A percentile compares a stretch with the other conserved stretches of the same genome.
Conservation (phyloP, 1,284 basidiomycete species). For the Ceratobasidium sp. region DNA sequence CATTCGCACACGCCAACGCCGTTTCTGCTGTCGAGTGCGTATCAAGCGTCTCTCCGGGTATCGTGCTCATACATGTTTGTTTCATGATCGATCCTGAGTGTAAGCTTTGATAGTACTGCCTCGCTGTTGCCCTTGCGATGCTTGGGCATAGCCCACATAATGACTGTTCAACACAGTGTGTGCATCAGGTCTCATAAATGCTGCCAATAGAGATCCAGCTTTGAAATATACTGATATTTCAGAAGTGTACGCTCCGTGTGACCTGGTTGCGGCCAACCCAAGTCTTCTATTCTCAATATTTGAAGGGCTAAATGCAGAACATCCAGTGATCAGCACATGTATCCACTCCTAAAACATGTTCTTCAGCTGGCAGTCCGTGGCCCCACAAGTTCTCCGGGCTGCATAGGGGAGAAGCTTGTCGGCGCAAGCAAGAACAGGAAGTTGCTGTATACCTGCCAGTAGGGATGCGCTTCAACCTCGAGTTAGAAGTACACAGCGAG, state of each 20-base stretch:
- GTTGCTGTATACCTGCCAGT: background rate
- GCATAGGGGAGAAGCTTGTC: background rate
- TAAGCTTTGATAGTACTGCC: background rate
- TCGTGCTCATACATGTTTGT: too few relatives aligned
- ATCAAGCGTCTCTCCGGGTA: background rate
- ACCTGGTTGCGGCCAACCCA: background rate
- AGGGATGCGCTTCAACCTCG: background rate
- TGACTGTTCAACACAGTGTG: background rate
- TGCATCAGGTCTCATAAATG: background rate
- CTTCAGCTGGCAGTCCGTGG: background rate
- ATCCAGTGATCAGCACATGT: background rate
- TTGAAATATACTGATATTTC: background rate
- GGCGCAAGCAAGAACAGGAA: background rate
- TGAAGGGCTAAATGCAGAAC: background rate
- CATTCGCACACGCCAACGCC: background rate
- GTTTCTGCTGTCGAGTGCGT: background rate
- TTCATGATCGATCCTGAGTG: background rate
- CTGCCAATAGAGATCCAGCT: background rate
- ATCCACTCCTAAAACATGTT: background rate
- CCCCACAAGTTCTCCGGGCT: background rate
- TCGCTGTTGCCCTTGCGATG: background rate
- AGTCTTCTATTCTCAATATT: background rate
- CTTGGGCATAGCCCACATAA: background rate
- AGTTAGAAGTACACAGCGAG: background rate
- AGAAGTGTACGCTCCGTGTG: background rate